Evolutionary conservation across 2,329 filamentous ascomycete genomes (phyloP), one percentile per base, ranked within the genome.

Genomic region (Neopestalotiopsis clavispora): DNA sequence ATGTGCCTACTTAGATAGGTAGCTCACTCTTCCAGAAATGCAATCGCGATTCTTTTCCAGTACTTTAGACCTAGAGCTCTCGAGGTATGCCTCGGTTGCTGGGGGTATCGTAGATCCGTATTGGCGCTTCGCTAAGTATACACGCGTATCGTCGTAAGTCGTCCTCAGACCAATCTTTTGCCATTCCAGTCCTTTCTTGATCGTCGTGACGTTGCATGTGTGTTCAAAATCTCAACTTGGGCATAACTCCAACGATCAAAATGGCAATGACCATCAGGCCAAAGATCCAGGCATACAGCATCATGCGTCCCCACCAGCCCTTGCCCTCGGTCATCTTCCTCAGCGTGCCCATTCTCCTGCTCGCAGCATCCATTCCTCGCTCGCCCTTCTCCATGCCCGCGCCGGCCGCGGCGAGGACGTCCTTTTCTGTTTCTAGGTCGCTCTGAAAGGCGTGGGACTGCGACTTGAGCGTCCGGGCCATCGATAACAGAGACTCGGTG

Each of bases 281-380:
- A 75, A 91, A 92, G 63, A 98, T 94, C 86, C 93, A 92, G 52
- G 85, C 91, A 83, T 96, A 97, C 70, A 98, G 84, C 81, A 95
- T 85, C 84, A 97, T 88, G 66, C 95, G 84, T 5, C 92, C 94
- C 89, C 88, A 94, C 92, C 92, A 97, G 0, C 94, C 94, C 78
- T 92, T 91, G 3, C 94, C 95, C 82, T 98, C 95, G 17, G 92
- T 94, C 90, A 97, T 94, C 66, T 87, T 87, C 73, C 89, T 85
- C 77, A 98, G 80, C 75, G 88, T 86, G 1, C 93, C 91, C 93
- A 98, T 97, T 71, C 90, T 85, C 71, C 89, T 88, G 66, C 90
- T 89, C 3, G 95, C 94, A 1, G 89, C 88, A 70, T 94, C 91
- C 87, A 98, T 92, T 20, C 91, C 91, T 60, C 86, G 82, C 69